phyloP scores from a whole-genome alignment of 305 asterid species.

The Withania somnifera region DNA sequence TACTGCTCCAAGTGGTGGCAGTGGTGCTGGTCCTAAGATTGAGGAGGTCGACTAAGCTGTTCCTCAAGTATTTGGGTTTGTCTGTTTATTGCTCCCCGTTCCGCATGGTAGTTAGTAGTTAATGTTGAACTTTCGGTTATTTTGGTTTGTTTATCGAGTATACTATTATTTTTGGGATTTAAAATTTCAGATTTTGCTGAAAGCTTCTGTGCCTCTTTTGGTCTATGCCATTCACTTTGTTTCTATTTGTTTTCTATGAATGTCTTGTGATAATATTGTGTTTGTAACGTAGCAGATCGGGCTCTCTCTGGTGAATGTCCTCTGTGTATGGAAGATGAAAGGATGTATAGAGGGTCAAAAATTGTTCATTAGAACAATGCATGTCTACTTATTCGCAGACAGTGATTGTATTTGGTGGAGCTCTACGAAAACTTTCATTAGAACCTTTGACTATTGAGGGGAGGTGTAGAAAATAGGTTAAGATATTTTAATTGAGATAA shows the following conservation, averaged over 20 bases:
- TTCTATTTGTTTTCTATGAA: too few relatives aligned
- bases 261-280: background rate
- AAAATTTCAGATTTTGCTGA: background rate
- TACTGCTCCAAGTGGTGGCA: constrained; percentile 31
- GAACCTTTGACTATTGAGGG: too few relatives aligned
- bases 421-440: too few relatives aligned
- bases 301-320: too few relatives aligned
- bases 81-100: background rate
- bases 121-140: background rate
- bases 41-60: constrained; percentile 68
- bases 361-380: too few relatives aligned
- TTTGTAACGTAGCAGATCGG: too few relatives aligned
- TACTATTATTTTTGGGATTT: background rate
- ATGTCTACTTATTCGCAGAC: too few relatives aligned
- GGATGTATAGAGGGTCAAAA: too few relatives aligned
- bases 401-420: too few relatives aligned
- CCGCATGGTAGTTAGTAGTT: background rate
- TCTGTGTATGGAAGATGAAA: background rate
- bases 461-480: too few relatives aligned
- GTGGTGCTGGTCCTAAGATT: constrained; percentile 69
- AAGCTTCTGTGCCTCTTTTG: background rate
- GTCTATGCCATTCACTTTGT: background rate
- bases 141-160: background rate
- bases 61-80: too few relatives aligned
- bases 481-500: background rate